Conservation (phyloP, 2,329 filamentous ascomycete species). For the Cercospora beticola region DNA sequence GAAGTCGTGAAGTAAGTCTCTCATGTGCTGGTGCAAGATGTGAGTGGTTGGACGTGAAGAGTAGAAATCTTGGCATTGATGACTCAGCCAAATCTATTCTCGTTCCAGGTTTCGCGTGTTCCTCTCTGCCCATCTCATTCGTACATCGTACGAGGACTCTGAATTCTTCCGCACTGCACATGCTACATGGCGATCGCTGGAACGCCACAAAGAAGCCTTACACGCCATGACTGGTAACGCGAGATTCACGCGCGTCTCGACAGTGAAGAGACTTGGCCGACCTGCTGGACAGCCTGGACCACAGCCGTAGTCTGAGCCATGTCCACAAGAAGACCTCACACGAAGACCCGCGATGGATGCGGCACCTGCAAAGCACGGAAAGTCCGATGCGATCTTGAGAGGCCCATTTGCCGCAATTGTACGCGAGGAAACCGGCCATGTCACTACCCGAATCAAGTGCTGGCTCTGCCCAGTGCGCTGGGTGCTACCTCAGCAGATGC, state of each 20-base stretch:
- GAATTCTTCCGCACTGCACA: background rate
- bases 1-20: background rate
- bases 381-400: slow-evolving; percentile 27
- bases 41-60: background rate
- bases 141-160: background rate
- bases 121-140: background rate
- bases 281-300: background rate
- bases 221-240: background rate
- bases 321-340: slow-evolving; percentile 23
- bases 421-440: slow-evolving; percentile 26
- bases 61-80: background rate
- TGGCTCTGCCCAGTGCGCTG: slow-evolving; percentile 15
- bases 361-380: slow-evolving; percentile 26
- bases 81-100: background rate
- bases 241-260: background rate
- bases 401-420: slow-evolving; percentile 27
- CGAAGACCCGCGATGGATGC: slow-evolving; percentile 28
- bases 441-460: slow-evolving; percentile 21
- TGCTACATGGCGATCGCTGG: background rate
- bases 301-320: background rate
- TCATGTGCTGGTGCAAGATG: background rate
- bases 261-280: background rate
- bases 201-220: background rate
- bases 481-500: slow-evolving; percentile 1
- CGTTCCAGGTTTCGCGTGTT: background rate